phyloP scores from a whole-genome alignment of 441 rosid species.

The Erodium chrysanthum region DNA sequence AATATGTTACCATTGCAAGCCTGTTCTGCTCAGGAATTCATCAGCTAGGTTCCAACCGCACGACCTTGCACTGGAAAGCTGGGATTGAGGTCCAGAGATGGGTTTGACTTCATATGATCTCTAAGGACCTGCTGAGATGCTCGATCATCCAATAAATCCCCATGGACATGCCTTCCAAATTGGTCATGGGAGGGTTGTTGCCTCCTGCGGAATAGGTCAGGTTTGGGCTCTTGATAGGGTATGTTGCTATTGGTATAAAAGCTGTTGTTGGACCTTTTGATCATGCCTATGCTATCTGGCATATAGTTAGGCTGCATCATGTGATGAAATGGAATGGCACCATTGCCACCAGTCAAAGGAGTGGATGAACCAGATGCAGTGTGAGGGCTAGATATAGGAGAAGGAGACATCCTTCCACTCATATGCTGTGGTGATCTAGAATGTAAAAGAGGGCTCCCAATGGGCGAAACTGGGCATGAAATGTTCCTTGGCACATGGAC shows the following conservation, averaged over 20 bases:
- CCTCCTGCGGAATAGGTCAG: conserved; percentile 44
- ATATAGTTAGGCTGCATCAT: conserved; percentile 41
- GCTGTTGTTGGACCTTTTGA: conserved; percentile 34
- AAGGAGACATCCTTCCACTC: conserved; percentile 48
- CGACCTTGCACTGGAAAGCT: conserved; percentile 36
- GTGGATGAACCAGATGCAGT: conserved; percentile 49
- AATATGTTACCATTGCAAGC: conserved; percentile 3
- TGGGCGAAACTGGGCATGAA: conserved; percentile 50
- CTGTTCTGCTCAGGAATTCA: conserved; percentile 1
- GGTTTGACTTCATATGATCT: conserved; percentile 51
- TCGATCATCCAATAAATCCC: conserved; percentile 46
- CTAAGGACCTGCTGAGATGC: conserved; percentile 61
- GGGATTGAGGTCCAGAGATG: conserved; percentile 47
- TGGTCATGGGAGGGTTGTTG: conserved; percentile 41
- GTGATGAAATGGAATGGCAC: conserved; percentile 45
- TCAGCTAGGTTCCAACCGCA: conserved; percentile 27
- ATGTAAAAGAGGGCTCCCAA: conserved; percentile 45
- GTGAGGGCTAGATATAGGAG: conserved; percentile 51
- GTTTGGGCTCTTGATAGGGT: conserved; percentile 44
- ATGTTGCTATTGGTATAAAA: conserved; percentile 30
- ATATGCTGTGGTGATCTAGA: conserved; percentile 40
- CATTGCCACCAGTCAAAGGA: conserved; percentile 43
- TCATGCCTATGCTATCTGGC: conserved; percentile 43
- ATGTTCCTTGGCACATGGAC: conserved; percentile 35
- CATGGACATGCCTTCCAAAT: conserved; percentile 26